These are phyloP conservation scores for Diaporthe vaccinii DNA, from an alignment of 2,329 filamentous ascomycete species.

Conservation along the genomic window DNA sequence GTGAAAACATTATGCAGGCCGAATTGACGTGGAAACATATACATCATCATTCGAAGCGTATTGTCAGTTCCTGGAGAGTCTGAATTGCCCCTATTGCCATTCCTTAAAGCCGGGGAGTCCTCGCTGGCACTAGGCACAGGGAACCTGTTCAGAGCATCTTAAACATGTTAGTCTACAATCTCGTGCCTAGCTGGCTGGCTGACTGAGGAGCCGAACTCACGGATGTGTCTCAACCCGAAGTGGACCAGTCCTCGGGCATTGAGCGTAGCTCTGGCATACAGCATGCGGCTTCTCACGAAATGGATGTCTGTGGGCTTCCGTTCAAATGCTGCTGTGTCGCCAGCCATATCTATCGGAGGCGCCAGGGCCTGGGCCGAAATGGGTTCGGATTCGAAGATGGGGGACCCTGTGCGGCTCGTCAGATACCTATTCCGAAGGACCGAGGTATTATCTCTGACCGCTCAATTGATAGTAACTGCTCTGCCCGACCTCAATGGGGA, in stretches of 20 bases:
- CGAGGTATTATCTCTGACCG: slow-evolving; percentile 64
- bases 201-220: slow-evolving; percentile 63
- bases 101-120: slow-evolving; percentile 15
- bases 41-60: slow-evolving; percentile 84
- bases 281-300: slow-evolving; percentile 85
- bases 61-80: slow-evolving; percentile 59
- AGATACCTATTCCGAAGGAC: slow-evolving; percentile 40
- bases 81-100: not conserved
- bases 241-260: slow-evolving; percentile 76
- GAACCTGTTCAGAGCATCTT: slow-evolving; percentile 86
- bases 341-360: slow-evolving; percentile 17
- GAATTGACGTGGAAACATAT: slow-evolving; percentile 94
- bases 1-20: slow-evolving; percentile 93
- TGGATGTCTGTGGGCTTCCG: slow-evolving; percentile 70
- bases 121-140: slow-evolving; percentile 50
- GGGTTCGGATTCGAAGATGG: slow-evolving; percentile 38
- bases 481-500: slow-evolving; percentile 68
- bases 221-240: slow-evolving; percentile 84
- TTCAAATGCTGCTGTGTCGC: slow-evolving; percentile 34
- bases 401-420: slow-evolving; percentile 20
- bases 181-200: not conserved
- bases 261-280: slow-evolving; percentile 83
- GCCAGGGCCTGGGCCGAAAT: not conserved
- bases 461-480: slow-evolving; percentile 84
- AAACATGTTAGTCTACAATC: slow-evolving; percentile 1